Conservation (phyloP, 768 basidiomycete genomes). For the Boletus speciosus region DNA sequence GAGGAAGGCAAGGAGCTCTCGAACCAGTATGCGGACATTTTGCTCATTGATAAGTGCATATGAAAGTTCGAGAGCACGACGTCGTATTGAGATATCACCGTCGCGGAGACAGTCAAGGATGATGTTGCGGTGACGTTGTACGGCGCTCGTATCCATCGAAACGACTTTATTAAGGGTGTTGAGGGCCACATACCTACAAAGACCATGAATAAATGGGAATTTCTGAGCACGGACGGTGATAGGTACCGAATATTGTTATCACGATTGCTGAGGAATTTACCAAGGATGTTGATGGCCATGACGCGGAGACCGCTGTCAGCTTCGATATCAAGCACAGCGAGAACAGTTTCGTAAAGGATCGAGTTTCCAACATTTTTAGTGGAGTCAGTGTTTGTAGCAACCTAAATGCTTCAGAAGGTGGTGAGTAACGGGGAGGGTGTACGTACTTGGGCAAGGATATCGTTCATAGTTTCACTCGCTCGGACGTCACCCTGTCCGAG, state of each 20-base stretch:
- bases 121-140: conserved; percentile 95
- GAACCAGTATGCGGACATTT: conserved; percentile 87
- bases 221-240: background rate
- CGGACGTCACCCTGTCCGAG: conserved; percentile 81
- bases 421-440: background rate
- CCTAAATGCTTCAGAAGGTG: conserved; percentile 42
- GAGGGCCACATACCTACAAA: conserved; percentile 85
- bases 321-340: conserved; percentile 95
- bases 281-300: conserved; percentile 99
- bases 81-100: conserved; percentile 96
- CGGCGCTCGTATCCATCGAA: conserved; percentile 95
- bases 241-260: conserved; percentile 97
- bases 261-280: conserved; percentile 94
- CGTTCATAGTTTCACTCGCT: conserved; percentile 97
- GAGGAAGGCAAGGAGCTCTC: conserved; percentile 92
- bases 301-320: conserved; percentile 93
- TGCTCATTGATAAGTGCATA: conserved; percentile 95
- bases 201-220: conserved; percentile 1
- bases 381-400: conserved; percentile 98
- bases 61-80: conserved; percentile 93
- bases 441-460: conserved; percentile 88
- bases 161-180: conserved; percentile 99
- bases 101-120: conserved; percentile 99
- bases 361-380: conserved; percentile 98
- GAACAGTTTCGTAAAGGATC: conserved; percentile 95